These are phyloP conservation scores for Tephrocybe sp. DNA, from an alignment of 768 basidiomycete genomes.

Conservation along the genomic window DNA sequence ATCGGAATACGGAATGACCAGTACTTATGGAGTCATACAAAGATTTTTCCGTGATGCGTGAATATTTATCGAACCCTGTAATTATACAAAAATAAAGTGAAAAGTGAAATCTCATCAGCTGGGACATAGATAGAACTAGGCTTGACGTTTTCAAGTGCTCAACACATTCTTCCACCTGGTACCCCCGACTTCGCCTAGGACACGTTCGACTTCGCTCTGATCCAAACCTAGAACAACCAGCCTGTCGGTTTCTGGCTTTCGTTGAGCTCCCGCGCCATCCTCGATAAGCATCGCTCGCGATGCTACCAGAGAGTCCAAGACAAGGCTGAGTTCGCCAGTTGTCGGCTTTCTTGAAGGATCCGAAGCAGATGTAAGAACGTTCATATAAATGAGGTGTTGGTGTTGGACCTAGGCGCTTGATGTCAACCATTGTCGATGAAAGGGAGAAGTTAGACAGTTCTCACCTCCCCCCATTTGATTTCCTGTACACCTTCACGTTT, in stretches of 20 bases:
- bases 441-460: too few relatives aligned
- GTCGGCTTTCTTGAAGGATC: conserved; percentile 60
- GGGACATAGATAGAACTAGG: too few relatives aligned
- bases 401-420: conserved; percentile 60
- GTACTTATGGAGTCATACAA: too few relatives aligned
- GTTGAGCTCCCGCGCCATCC: conserved; percentile 48
- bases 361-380: conserved; percentile 55
- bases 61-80: too few relatives aligned
- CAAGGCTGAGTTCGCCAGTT: conserved; percentile 57
- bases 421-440: too few relatives aligned
- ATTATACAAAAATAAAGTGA: too few relatives aligned
- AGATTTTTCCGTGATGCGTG: too few relatives aligned
- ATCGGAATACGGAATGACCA: background rate
- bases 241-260: conserved; percentile 63
- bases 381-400: conserved; percentile 72
- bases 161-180: conserved; percentile 59
- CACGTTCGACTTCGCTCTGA: conserved; percentile 79
- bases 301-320: conserved; percentile 74
- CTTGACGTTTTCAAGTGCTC: conserved; percentile 14
- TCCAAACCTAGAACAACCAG: conserved; percentile 82
- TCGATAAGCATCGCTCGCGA: conserved; percentile 77
- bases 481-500: conserved; percentile 84
- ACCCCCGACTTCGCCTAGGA: conserved; percentile 80
- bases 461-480: conserved; percentile 79
- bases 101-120: too few relatives aligned